Percentiles rank a stretch among this genome's conserved stretches.
These are phyloP conservation scores for Penicillium desertorum DNA, from an alignment of 495 filamentous ascomycete genomes.

Conservation along the genomic window DNA sequence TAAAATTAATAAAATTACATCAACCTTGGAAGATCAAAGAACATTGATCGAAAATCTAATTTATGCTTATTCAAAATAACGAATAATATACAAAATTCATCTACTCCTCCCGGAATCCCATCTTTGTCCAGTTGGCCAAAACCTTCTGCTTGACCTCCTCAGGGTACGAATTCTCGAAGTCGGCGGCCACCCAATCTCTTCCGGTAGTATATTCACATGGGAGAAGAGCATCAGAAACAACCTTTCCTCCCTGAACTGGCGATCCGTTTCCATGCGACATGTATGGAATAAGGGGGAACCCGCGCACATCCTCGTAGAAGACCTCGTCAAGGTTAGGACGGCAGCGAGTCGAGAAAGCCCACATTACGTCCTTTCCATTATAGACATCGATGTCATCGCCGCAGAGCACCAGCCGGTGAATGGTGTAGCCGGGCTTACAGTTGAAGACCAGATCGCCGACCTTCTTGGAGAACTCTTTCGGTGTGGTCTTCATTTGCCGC, in stretches of 20 bases:
- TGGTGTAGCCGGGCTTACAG: slow-evolving; percentile 38
- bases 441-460: slow-evolving; percentile 41
- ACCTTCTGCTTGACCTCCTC: slow-evolving; percentile 38
- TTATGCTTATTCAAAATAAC: neutral
- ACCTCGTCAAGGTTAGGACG: slow-evolving; percentile 37
- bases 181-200: slow-evolving; percentile 32
- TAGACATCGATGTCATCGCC: slow-evolving; percentile 45
- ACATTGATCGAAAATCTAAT: neutral
- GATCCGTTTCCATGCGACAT: slow-evolving; percentile 36
- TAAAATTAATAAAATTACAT: no score
- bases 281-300: slow-evolving; percentile 43
- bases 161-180: slow-evolving; percentile 38
- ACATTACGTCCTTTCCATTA: slow-evolving; percentile 41
- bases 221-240: slow-evolving; percentile 41
- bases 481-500: slow-evolving; percentile 30
- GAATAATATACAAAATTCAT: neutral
- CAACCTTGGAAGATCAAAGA: no score
- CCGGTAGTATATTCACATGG: slow-evolving; percentile 38
- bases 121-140: slow-evolving; percentile 30
- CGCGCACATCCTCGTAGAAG: slow-evolving; percentile 40
- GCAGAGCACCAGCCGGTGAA: slow-evolving; percentile 38
- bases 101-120: slow-evolving; percentile 35
- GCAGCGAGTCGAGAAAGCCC: slow-evolving; percentile 45
- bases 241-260: slow-evolving; percentile 35
- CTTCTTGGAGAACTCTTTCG: slow-evolving; percentile 21